Evolutionary conservation across 148 eudicot genomes (phyloP).

Genomic region (Gaultheria prostrata): DNA sequence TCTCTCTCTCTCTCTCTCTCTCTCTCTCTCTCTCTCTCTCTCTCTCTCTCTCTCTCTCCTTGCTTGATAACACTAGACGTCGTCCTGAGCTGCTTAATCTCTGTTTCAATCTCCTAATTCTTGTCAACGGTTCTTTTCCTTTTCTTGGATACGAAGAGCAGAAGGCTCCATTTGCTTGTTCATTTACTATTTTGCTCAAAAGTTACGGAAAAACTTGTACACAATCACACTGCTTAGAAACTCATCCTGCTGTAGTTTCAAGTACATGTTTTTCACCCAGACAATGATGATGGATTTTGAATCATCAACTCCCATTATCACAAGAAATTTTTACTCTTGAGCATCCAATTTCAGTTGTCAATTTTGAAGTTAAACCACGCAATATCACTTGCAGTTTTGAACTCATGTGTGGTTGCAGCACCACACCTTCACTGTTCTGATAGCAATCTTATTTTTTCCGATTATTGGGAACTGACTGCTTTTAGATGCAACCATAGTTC

Average conservation of each 20-base stretch:
- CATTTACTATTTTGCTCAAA: background rate
- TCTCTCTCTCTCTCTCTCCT: background rate
- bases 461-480: background rate
- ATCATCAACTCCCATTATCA: background rate
- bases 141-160: background rate
- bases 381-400: background rate
- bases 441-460: background rate
- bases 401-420: background rate
- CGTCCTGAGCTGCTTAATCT: background rate
- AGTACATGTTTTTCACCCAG: background rate
- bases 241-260: background rate
- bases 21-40: slow-evolving; percentile 12
- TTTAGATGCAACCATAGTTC: background rate
- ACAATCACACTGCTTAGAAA: background rate
- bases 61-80: background rate
- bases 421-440: background rate
- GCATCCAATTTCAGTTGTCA: background rate
- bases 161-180: background rate
- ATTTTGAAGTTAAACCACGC: background rate
- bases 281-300: background rate
- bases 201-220: background rate
- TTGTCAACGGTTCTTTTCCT: background rate
- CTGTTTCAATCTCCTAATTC: background rate
- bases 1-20: slow-evolving; percentile 18
- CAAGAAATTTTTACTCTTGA: background rate